phyloP scores from a whole-genome alignment of 352 stramenopile genomes.

The Plasmopara viticola region DNA sequence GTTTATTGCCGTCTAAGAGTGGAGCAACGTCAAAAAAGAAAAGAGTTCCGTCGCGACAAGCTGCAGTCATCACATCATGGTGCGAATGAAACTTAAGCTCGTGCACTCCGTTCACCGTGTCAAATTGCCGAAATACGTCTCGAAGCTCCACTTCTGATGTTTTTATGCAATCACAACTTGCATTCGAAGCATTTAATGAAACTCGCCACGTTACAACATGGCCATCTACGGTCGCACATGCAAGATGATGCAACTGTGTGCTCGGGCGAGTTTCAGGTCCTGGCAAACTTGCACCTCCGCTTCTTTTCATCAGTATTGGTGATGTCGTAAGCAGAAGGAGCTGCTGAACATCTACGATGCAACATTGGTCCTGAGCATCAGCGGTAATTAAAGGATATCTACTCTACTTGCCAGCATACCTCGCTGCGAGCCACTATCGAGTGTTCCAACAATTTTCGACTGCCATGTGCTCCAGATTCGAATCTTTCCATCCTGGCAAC shows the following conservation, averaged over 20 bases:
- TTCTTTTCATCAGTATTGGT: conserved; percentile 30
- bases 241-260: conserved; percentile 41
- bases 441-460: conserved; percentile 49
- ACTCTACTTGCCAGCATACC: conserved; percentile 18
- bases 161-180: conserved; percentile 41
- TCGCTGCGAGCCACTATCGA: conserved; percentile 53
- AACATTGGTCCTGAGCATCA: not conserved
- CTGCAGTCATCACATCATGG: conserved; percentile 48
- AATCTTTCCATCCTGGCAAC: conserved; percentile 70
- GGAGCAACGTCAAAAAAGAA: conserved; percentile 64
- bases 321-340: conserved; percentile 49
- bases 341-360: conserved; percentile 52
- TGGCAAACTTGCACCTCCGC: conserved; percentile 24
- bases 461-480: conserved; percentile 58
- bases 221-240: conserved; percentile 50
- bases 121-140: conserved; percentile 51
- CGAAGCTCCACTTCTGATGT: conserved; percentile 56
- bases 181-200: conserved; percentile 19
- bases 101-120: conserved; percentile 45
- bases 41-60: conserved; percentile 54
- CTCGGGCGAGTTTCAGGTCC: conserved; percentile 20
- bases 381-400: not conserved
- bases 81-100: conserved; percentile 60
- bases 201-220: conserved; percentile 50
- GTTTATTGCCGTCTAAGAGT: conserved; percentile 45